Percentiles rank a stretch among this genome's conserved stretches.
Evolutionary conservation across 805 yeast genomes (phyloP).

Genomic region (Cyberlindnera veronae): DNA sequence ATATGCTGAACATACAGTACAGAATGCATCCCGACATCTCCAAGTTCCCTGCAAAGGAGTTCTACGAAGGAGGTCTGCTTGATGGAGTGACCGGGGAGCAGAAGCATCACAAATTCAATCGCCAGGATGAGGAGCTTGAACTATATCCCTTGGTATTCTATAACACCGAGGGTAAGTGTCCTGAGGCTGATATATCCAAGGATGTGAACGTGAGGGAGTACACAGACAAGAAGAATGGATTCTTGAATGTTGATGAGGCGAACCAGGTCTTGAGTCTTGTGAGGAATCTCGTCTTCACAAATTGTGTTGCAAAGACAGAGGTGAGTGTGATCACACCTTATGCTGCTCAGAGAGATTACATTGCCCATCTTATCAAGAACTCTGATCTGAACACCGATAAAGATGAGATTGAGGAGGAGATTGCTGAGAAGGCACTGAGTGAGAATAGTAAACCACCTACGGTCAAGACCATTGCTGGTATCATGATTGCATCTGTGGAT

Average conservation of each 20-base stretch:
- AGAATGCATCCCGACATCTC: constrained; percentile 63
- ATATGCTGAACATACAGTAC: constrained; percentile 65
- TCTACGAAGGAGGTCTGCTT: constrained; percentile 44
- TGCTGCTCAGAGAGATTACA: constrained; percentile 63
- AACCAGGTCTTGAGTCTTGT: constrained; percentile 43
- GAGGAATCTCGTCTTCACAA: not conserved
- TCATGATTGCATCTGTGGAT: constrained; percentile 61
- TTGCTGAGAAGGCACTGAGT: constrained; percentile 8
- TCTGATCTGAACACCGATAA: constrained; percentile 30
- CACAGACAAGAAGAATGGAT: too few relatives aligned
- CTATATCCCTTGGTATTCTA: not conserved
- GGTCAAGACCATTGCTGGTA: constrained; percentile 36
- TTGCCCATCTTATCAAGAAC: constrained; percentile 45
- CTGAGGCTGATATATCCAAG: not conserved
- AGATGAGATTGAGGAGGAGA: not conserved
- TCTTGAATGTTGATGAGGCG: constrained; percentile 31
- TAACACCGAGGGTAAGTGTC: not conserved
- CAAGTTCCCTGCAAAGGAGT: constrained; percentile 50
- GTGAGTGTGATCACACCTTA: constrained; percentile 72
- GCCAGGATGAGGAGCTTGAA: constrained; percentile 8
- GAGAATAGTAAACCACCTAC: constrained; percentile 15
- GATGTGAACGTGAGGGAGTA: not conserved
- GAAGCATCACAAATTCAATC: too few relatives aligned
- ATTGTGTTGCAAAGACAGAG: constrained; percentile 43
- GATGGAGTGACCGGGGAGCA: constrained; percentile 57